Evolutionary conservation across 2,329 filamentous ascomycete species (phyloP).

Genomic region (Tolypocladium album): DNA sequence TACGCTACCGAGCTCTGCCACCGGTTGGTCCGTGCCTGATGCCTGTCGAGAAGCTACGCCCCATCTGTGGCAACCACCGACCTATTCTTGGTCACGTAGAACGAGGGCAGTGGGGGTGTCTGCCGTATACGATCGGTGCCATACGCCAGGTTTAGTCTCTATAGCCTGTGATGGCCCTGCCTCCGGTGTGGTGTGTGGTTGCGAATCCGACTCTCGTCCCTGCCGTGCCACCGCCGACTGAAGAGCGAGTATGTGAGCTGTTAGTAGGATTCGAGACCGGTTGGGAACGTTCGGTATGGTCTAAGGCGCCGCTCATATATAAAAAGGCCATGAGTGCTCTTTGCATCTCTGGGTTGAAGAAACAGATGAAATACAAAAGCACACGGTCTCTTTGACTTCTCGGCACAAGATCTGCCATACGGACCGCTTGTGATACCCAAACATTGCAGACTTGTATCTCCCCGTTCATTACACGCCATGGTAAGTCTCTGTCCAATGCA

Average conservation of each 20-base stretch:
- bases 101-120: not conserved
- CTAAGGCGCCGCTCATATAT: not conserved
- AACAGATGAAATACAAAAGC: not conserved
- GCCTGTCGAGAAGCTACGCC: not conserved
- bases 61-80: not conserved
- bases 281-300: not conserved
- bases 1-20: not conserved
- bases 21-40: not conserved
- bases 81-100: not conserved
- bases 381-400: too few species aligned
- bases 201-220: constrained; percentile 1
- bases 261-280: not conserved
- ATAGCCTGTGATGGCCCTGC: not conserved
- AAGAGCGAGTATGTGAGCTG: not conserved
- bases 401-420: not conserved
- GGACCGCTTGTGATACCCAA: not conserved
- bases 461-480: not conserved
- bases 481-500: not conserved
- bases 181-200: constrained; percentile 1
- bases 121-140: not conserved
- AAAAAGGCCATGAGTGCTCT: not conserved
- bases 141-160: not conserved
- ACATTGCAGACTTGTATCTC: not conserved
- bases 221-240: constrained; percentile 2
- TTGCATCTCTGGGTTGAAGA: not conserved